These are phyloP conservation scores for Phoma sp. DNA, from an alignment of 2,329 filamentous ascomycete genomes.

Conservation along the genomic window DNA sequence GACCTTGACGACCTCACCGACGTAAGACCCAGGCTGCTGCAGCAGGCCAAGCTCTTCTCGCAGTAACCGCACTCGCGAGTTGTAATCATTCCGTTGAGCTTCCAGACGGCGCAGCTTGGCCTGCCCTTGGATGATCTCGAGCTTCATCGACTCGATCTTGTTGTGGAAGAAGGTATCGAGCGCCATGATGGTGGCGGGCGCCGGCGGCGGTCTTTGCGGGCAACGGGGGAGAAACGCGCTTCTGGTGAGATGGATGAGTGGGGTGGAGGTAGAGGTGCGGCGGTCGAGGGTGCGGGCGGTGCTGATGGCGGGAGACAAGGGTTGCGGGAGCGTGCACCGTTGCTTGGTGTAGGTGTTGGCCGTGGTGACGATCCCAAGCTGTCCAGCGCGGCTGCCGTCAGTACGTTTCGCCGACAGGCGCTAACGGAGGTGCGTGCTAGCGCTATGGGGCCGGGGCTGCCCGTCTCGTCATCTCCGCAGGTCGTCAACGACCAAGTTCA, in stretches of 20 bases:
- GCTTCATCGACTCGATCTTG: constrained; percentile 99
- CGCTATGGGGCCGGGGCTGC: background rate
- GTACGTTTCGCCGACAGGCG: constrained; percentile 3
- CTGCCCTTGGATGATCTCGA: constrained; percentile 99
- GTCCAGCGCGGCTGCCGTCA: background rate
- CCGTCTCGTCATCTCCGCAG: constrained; percentile 5
- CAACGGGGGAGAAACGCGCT: background rate
- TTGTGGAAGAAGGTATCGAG: constrained; percentile 99
- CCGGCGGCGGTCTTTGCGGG: constrained; percentile 20
- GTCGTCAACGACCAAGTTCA: background rate
- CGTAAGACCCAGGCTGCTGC: constrained; percentile 97
- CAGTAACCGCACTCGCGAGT: constrained; percentile 92
- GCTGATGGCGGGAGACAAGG: background rate
- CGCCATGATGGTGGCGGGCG: constrained; percentile 74
- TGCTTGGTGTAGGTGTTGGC: constrained; percentile 8
- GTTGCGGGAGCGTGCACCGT: background rate
- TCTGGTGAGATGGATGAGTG: background rate
- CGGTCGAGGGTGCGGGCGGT: background rate
- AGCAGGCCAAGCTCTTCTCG: constrained; percentile 94
- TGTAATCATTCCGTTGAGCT: constrained; percentile 98
- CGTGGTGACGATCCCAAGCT: background rate
- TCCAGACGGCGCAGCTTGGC: constrained; percentile 92
- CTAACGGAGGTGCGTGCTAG: background rate
- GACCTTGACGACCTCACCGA: constrained; percentile 99
- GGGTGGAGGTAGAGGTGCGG: background rate